Evolutionary conservation across 192 early-diverging fungal species (phyloP), one percentile per base, ranked within the genome.

Genomic region (Backusella morwellensis): DNA sequence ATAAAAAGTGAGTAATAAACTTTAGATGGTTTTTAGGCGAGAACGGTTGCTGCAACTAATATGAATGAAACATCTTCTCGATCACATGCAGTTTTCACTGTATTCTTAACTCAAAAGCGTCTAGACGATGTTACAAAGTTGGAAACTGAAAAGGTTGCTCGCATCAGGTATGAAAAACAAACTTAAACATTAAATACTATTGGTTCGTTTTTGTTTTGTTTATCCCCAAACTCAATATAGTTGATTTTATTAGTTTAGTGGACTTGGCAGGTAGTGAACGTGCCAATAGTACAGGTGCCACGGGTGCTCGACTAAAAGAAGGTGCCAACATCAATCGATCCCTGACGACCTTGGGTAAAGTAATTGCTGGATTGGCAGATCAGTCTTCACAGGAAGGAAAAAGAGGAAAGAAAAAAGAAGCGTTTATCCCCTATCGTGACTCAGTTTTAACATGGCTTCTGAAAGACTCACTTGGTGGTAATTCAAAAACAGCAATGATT

Each of bases 291-390:
- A 96, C 97, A 1, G 92, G 92, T 75, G 94, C 94, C 0, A 94
- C 94, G 0, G 97, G 97, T 6, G 80, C 82, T 54, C 88, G 96
- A 11, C 78, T 97, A 9, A 95, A 94, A 76, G 97, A 98, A 84
- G 97, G 96, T 35, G 95, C 94, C 11, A 96, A 95, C 68, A 98
- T 98, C 86, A 98, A 98, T 85, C 93, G 93, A 77, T 95, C 94
- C n/a, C 81, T 98, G 26, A 95, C 95, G 0, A 93, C 95, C 0
- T 83, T 98, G 36, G 97, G 97, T 5, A 98, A 98, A 81, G 97
- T 98, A 41, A 98, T 98, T 41, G 93, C 94, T 7, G 93, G 92
- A 17, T 83, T 98, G 44, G 94, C 95, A 21, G 95, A 93, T 63
- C 88, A 89, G 40, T 88, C 89, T 15, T 81, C 80, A 34, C 35